Evolutionary conservation across 768 basidiomycete genomes (phyloP), one percentile per base, ranked within the genome.

Genomic region (Boletus pseudopeckii): DNA sequence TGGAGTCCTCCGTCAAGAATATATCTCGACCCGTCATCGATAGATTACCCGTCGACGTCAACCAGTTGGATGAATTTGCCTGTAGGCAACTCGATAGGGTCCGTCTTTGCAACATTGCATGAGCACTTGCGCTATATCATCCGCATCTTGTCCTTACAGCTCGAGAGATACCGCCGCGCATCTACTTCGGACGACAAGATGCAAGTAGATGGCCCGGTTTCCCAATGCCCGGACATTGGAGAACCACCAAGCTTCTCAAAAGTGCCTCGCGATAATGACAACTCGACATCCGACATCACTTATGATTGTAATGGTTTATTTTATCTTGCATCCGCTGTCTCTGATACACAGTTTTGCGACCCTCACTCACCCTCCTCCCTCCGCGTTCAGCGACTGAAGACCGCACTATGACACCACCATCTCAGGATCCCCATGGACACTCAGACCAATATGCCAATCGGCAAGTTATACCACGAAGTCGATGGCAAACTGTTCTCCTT

Each of bases 71-170:
- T 57, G 90, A 91, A 55, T 93, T 93, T 69, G 92, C 92, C 2
- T 91, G 89, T 65, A 79, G 90, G 53, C 91, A 94, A 66, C 77
- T 95, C 38, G 91, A 94, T 71, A 79, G 83, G 68, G 88, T 93
- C 57, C 64, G 86, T 48, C 45, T 28, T 32, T 34, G n/a, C 15
- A 7, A 5, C 38, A 11, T 10, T 7, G 3, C 38, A 1, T 17
- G 9, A 8, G 14, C 30, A 6, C 39, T 4, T 30, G 24, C 32
- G 14, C 30, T 55, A 24, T 26, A 44, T 34, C 45, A n/a, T 22
- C 24, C 9, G 52, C 18, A 33, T 39, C 45, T 42, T 38, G 8
- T 44, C 33, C 15, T 37, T 22, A 43, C 52, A 82, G 81, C 62
- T 82, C 42, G 81, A 80, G 57, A 73, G 71, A 48, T 82, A 82